Conservation (phyloP, 2,329 filamentous ascomycete genomes). For the Xylaria hypoxylon region DNA sequence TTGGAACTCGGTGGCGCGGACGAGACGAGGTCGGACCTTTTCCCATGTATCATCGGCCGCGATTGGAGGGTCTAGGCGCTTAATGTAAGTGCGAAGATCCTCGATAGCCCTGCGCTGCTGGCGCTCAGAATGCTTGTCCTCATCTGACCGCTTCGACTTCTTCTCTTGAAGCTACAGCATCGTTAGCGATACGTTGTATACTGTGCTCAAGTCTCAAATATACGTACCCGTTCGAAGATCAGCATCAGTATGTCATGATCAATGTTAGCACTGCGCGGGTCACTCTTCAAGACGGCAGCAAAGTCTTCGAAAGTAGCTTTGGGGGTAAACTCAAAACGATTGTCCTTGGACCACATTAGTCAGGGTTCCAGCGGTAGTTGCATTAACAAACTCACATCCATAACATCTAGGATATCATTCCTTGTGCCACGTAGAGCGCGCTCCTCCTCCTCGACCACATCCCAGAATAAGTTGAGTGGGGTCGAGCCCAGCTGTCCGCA, state of each 20-base stretch:
- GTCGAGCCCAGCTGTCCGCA: slow-evolving; percentile 86
- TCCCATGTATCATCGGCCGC: slow-evolving; percentile 85
- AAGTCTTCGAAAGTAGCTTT: slow-evolving; percentile 93
- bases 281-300: slow-evolving; percentile 81
- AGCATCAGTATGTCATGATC: slow-evolving; percentile 81
- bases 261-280: slow-evolving; percentile 89
- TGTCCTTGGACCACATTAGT: slow-evolving; percentile 70
- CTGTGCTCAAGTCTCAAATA: neutral
- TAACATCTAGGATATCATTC: slow-evolving; percentile 86
- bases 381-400: slow-evolving; percentile 75
- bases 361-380: neutral
- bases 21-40: slow-evolving; percentile 81
- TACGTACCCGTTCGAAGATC: slow-evolving; percentile 82
- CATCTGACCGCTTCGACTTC: slow-evolving; percentile 77
- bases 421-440: slow-evolving; percentile 82
- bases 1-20: slow-evolving; percentile 85
- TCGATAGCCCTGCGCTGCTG: slow-evolving; percentile 88
- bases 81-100: slow-evolving; percentile 84
- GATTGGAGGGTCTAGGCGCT: slow-evolving; percentile 89
- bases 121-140: slow-evolving; percentile 86
- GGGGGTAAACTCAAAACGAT: slow-evolving; percentile 88
- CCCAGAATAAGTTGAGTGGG: slow-evolving; percentile 95
- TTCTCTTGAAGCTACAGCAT: slow-evolving; percentile 79
- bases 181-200: slow-evolving; percentile 43
- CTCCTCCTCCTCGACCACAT: slow-evolving; percentile 93